Evolutionary conservation across 768 basidiomycete genomes (phyloP).

Genomic region (Psilocybe sp.): DNA sequence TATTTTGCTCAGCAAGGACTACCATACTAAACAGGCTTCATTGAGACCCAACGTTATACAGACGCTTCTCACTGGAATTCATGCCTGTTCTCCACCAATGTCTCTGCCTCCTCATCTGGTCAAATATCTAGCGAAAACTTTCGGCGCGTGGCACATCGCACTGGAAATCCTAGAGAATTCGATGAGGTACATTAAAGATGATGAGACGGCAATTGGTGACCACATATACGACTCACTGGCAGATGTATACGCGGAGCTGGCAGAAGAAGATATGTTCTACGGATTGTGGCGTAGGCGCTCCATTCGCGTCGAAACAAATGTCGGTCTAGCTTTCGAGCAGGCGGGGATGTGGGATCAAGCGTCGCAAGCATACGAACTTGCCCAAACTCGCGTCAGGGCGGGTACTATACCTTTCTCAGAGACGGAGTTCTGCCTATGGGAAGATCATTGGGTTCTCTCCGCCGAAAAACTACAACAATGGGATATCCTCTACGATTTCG

Average conservation of each 20-base stretch:
- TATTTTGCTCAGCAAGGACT: slow-evolving; percentile 87
- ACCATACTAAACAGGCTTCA: slow-evolving; percentile 86
- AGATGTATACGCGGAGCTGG: slow-evolving; percentile 92
- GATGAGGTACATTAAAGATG: slow-evolving; percentile 76
- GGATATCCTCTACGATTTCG: slow-evolving; percentile 92
- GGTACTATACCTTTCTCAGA: slow-evolving; percentile 90
- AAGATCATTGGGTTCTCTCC: slow-evolving; percentile 97
- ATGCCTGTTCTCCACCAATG: slow-evolving; percentile 85
- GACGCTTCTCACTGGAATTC: slow-evolving; percentile 80
- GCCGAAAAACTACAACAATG: slow-evolving; percentile 97
- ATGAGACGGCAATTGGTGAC: slow-evolving; percentile 77
- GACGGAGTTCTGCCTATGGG: slow-evolving; percentile 96
- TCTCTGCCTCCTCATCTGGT: slow-evolving; percentile 90
- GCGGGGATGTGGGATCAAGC: slow-evolving; percentile 97
- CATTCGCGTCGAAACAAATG: slow-evolving; percentile 87
- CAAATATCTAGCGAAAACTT: slow-evolving; percentile 95
- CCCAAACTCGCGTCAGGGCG: slow-evolving; percentile 80
- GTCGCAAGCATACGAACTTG: slow-evolving; percentile 81
- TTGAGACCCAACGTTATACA: slow-evolving; percentile 90
- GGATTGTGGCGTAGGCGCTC: slow-evolving; percentile 92
- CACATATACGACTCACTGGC: slow-evolving; percentile 87
- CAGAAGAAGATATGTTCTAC: slow-evolving; percentile 96
- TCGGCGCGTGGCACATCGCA: slow-evolving; percentile 91
- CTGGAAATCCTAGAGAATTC: slow-evolving; percentile 82
- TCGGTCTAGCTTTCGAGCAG: slow-evolving; percentile 87